These are phyloP conservation scores for Podila verticillata DNA, from an alignment of 192 early-diverging fungal genomes.

Conservation along the genomic window DNA sequence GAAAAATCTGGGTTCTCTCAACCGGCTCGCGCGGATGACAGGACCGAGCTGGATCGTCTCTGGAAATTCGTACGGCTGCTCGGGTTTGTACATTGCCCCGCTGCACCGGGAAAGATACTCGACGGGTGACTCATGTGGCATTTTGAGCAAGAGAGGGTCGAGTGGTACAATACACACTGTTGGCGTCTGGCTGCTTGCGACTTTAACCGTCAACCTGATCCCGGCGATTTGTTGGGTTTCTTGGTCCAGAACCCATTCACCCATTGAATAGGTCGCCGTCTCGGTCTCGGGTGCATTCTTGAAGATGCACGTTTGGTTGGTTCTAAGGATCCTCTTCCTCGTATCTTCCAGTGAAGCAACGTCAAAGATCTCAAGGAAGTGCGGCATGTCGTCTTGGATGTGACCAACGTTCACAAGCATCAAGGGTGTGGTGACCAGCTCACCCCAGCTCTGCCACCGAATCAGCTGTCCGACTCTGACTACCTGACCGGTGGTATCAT, in stretches of 20 bases:
- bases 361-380: conserved; percentile 46
- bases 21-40: conserved; percentile 15
- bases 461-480: conserved; percentile 47
- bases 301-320: conserved; percentile 30
- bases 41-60: conserved; percentile 42
- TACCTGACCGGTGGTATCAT: conserved; percentile 12
- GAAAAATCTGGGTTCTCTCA: conserved; percentile 38
- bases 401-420: conserved; percentile 54
- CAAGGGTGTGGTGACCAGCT: conserved; percentile 37
- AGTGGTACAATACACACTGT: conserved; percentile 18
- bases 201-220: conserved; percentile 37
- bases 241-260: conserved; percentile 52
- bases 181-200: conserved; percentile 38
- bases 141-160: conserved; percentile 26
- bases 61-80: conserved; percentile 47
- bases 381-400: conserved; percentile 23
- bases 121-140: conserved; percentile 8
- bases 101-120: conserved; percentile 31
- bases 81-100: conserved; percentile 51
- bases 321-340: background rate
- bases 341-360: conserved; percentile 22
- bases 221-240: conserved; percentile 48
- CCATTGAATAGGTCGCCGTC: conserved; percentile 30
- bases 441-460: conserved; percentile 36
- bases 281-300: conserved; percentile 8